These are phyloP conservation scores for Ceratocystis alfenasii DNA, from an alignment of 2,329 filamentous ascomycete species.

Conservation along the genomic window DNA sequence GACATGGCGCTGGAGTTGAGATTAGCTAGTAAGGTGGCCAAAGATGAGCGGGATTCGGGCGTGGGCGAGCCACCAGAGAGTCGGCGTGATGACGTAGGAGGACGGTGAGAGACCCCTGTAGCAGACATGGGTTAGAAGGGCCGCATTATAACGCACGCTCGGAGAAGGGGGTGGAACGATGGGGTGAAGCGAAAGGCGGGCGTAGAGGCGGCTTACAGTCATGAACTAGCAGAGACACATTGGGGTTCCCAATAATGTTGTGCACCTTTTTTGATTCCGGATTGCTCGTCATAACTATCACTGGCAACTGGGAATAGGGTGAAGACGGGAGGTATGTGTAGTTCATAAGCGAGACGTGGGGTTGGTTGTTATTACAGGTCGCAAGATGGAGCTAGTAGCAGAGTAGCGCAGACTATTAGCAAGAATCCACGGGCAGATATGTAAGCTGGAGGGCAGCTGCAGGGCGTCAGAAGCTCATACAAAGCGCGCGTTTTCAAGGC, in stretches of 20 bases:
- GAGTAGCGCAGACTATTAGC: conserved; percentile 10
- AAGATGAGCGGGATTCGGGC: conserved; percentile 55
- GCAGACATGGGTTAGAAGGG: conserved; percentile 16
- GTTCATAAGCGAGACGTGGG: conserved; percentile 96
- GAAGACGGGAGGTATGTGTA: conserved; percentile 89
- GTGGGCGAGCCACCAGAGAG: conserved; percentile 51
- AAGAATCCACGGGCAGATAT: not conserved
- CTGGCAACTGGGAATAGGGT: conserved; percentile 55
- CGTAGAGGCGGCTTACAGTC: conserved; percentile 47
- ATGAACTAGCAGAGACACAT: conserved; percentile 88
- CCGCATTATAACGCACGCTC: not conserved
- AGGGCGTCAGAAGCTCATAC: conserved; percentile 41
- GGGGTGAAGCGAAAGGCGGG: not conserved
- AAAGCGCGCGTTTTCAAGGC: conserved; percentile 88
- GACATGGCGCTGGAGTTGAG: conserved; percentile 81
- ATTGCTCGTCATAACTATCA: conserved; percentile 90
- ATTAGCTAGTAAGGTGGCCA: conserved; percentile 75
- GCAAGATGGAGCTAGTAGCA: conserved; percentile 72
- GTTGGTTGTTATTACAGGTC: conserved; percentile 70
- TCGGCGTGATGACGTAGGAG: conserved; percentile 56
- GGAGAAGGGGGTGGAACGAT: not conserved
- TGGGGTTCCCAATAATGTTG: conserved; percentile 73
- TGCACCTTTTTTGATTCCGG: conserved; percentile 65
- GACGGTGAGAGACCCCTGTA: conserved; percentile 74
- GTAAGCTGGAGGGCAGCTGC: conserved; percentile 8